Conservation (phyloP, 2,329 filamentous ascomycete species). For the Fusarium sarcochroum region DNA sequence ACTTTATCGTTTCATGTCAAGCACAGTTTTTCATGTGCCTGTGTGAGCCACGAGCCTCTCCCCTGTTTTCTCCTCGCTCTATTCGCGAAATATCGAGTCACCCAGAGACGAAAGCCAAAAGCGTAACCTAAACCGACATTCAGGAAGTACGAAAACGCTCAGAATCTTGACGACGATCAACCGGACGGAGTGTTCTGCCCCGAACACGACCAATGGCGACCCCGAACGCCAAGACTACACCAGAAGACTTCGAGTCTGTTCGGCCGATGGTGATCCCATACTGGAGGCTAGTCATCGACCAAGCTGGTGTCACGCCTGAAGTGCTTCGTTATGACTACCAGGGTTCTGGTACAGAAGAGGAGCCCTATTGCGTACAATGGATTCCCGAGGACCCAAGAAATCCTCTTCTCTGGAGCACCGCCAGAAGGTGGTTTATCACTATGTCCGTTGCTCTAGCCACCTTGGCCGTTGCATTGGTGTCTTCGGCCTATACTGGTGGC, state of each 20-base stretch:
- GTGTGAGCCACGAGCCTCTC: too few species aligned
- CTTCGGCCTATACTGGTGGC: slow-evolving; percentile 19
- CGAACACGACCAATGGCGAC: too few species aligned
- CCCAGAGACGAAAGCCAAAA: too few species aligned
- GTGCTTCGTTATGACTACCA: slow-evolving; percentile 12
- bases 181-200: too few species aligned
- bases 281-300: slow-evolving; percentile 12
- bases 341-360: slow-evolving; percentile 5
- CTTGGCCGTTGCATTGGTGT: slow-evolving; percentile 11
- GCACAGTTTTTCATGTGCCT: too few species aligned
- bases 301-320: slow-evolving; percentile 12
- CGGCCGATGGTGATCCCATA: slow-evolving; percentile 3
- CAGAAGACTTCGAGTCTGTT: slow-evolving; percentile 1
- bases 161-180: too few species aligned
- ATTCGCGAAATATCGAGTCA: too few species aligned
- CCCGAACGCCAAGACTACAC: too few species aligned
- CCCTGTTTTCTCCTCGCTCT: too few species aligned
- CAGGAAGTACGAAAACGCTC: too few species aligned
- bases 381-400: slow-evolving; percentile 16
- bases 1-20: too few species aligned
- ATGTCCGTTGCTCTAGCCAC: slow-evolving; percentile 7
- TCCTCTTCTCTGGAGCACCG: slow-evolving; percentile 2
- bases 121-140: too few species aligned
- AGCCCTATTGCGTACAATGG: slow-evolving; percentile 12
- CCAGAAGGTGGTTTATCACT: slow-evolving; percentile 16